Percentiles rank a stretch among this genome's conserved stretches.
Evolutionary conservation across 805 yeast genomes (phyloP).

Genomic region (Candida silvicultrix): DNA sequence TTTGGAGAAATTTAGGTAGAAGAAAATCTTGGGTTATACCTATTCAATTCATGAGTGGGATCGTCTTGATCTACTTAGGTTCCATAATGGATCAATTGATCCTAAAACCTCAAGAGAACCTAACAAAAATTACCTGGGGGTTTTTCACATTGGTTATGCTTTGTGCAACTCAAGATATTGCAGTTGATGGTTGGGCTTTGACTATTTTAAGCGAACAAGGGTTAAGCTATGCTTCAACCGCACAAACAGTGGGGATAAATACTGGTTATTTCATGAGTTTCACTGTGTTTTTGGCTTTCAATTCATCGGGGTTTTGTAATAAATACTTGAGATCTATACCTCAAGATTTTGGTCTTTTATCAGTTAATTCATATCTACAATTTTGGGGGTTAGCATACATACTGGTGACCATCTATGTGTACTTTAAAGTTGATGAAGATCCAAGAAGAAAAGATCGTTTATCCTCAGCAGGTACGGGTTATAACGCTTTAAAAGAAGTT

Average conservation of each 20-base stretch:
- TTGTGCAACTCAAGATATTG: slow-evolving; percentile 97
- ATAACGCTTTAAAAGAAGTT: slow-evolving; percentile 36
- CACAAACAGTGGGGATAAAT: slow-evolving; percentile 93
- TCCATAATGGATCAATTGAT: slow-evolving; percentile 42
- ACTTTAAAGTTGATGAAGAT: slow-evolving; percentile 62
- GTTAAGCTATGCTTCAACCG: slow-evolving; percentile 90
- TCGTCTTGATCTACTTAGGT: slow-evolving; percentile 64
- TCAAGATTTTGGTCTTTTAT: slow-evolving; percentile 54
- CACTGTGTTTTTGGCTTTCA: slow-evolving; percentile 85
- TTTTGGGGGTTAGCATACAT: slow-evolving; percentile 76
- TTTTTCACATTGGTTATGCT: slow-evolving; percentile 77
- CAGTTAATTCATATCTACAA: slow-evolving; percentile 67
- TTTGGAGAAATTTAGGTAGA: slow-evolving; percentile 62
- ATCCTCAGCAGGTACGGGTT: background rate
- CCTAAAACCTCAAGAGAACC: slow-evolving; percentile 40
- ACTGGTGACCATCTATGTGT: slow-evolving; percentile 55
- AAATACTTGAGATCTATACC: slow-evolving; percentile 67
- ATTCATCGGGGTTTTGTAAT: slow-evolving; percentile 89
- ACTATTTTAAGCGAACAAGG: slow-evolving; percentile 76
- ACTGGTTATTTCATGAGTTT: slow-evolving; percentile 89
- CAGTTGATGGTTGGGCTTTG: slow-evolving; percentile 98
- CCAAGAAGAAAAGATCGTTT: slow-evolving; percentile 28
- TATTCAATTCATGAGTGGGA: slow-evolving; percentile 74
- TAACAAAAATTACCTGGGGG: slow-evolving; percentile 53
- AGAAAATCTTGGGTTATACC: slow-evolving; percentile 94